A percentile compares a stretch with the other conserved stretches of the same genome.
Evolutionary conservation across 352 stramenopile species (phyloP).

Genomic region (Phytophthora citrophthora): DNA sequence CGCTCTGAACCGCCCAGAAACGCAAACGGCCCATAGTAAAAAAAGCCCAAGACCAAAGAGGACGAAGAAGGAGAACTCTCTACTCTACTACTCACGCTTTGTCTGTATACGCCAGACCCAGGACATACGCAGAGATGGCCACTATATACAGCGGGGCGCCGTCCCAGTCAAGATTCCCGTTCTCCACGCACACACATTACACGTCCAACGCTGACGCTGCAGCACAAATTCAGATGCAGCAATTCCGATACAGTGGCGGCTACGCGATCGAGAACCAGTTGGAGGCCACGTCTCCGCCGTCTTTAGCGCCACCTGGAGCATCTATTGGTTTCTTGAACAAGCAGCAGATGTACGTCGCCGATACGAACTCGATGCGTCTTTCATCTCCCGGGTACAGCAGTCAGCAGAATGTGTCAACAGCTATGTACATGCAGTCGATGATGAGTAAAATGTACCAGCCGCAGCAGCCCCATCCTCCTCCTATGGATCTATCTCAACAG

Average conservation of each 20-base stretch:
- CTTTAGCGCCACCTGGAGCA: constrained; percentile 39
- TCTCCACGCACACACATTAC: constrained; percentile 73
- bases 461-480: constrained; percentile 58
- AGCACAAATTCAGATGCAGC: constrained; percentile 61
- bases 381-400: constrained; percentile 40
- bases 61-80: neutral
- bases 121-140: constrained; percentile 44
- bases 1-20: constrained; percentile 30
- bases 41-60: constrained; percentile 30
- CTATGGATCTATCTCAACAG: constrained; percentile 33
- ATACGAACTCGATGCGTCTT: constrained; percentile 29
- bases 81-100: neutral
- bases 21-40: constrained; percentile 17
- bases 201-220: constrained; percentile 49
- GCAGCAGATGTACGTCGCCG: constrained; percentile 37
- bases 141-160: constrained; percentile 74
- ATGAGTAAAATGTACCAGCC: constrained; percentile 70
- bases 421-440: constrained; percentile 68
- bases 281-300: constrained; percentile 44
- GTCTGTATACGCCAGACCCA: neutral
- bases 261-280: constrained; percentile 49
- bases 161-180: constrained; percentile 63
- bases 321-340: constrained; percentile 48
- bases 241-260: constrained; percentile 57
- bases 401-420: constrained; percentile 32